Conservation (phyloP, 495 filamentous ascomycete genomes). For the Trichocladium antarcticum region DNA sequence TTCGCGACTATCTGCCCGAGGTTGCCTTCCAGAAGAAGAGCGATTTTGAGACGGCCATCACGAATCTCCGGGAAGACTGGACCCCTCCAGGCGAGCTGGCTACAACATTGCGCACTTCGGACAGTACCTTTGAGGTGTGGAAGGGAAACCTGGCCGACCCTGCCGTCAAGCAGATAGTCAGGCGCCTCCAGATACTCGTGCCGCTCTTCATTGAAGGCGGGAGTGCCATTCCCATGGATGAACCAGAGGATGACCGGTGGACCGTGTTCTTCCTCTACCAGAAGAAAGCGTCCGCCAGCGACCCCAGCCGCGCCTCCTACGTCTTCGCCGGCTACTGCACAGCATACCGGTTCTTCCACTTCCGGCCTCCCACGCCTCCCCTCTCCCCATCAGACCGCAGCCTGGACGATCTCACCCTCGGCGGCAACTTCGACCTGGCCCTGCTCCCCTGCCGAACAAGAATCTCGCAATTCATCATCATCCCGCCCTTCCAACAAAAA, state of each 20-base stretch:
- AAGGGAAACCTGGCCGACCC: conserved; percentile 40
- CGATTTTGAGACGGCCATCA: conserved; percentile 49
- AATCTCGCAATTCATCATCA: conserved; percentile 89
- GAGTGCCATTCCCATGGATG: conserved; percentile 55
- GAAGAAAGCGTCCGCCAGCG: conserved; percentile 40
- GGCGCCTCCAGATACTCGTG: conserved; percentile 72
- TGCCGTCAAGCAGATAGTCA: conserved; percentile 51
- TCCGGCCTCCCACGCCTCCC: conserved; percentile 24
- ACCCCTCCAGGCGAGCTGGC: conserved; percentile 43
- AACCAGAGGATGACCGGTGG: conserved; percentile 72
- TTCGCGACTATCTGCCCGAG: conserved; percentile 58
- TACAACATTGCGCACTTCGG: conserved; percentile 28
- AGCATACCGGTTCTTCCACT: conserved; percentile 71
- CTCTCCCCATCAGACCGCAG: conserved; percentile 13
- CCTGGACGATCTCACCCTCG: conserved; percentile 19
- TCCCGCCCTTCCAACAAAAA: conserved; percentile 73
- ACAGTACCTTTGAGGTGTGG: conserved; percentile 43
- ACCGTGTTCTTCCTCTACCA: conserved; percentile 76
- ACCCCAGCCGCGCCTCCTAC: conserved; percentile 46
- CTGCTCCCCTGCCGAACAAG: conserved; percentile 56
- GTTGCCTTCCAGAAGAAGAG: conserved; percentile 51
- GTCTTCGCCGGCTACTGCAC: conserved; percentile 78
- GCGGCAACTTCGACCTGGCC: conserved; percentile 22
- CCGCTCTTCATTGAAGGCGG: conserved; percentile 89
- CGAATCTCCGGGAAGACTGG: conserved; percentile 47